These are phyloP conservation scores for Penicillium ochrochloron DNA, from an alignment of 495 filamentous ascomycete genomes.

Conservation along the genomic window DNA sequence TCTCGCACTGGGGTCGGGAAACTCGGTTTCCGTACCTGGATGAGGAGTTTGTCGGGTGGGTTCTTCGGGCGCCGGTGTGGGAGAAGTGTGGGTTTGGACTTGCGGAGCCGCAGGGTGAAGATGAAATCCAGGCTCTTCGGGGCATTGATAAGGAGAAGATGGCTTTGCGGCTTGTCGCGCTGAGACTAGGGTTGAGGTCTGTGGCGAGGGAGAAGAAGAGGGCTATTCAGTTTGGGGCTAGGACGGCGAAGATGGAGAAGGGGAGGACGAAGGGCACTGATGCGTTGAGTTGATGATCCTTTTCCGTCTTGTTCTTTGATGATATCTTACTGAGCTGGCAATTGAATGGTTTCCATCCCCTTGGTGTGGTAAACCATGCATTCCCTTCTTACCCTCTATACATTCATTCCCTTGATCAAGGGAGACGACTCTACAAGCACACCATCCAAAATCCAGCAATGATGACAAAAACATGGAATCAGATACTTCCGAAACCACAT, in stretches of 20 bases:
- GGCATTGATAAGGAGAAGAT: slow-evolving; percentile 78
- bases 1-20: slow-evolving; percentile 88
- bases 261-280: slow-evolving; percentile 75
- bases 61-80: slow-evolving; percentile 71
- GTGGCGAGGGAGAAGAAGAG: slow-evolving; percentile 89
- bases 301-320: slow-evolving; percentile 10
- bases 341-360: not conserved
- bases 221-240: slow-evolving; percentile 86
- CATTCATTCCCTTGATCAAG: not conserved
- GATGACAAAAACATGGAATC: slow-evolving; percentile 52
- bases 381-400: not conserved
- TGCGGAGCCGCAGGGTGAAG: slow-evolving; percentile 9
- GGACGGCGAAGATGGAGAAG: slow-evolving; percentile 83
- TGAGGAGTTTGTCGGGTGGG: slow-evolving; percentile 82
- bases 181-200: slow-evolving; percentile 67
- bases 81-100: slow-evolving; percentile 82
- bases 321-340: not conserved
- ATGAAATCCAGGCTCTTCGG: not conserved
- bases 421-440: slow-evolving; percentile 6
- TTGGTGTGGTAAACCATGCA: not conserved
- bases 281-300: slow-evolving; percentile 39
- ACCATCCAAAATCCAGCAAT: slow-evolving; percentile 35
- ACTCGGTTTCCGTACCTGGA: slow-evolving; percentile 92
- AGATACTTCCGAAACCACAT: slow-evolving; percentile 57
- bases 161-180: slow-evolving; percentile 77